Evolutionary conservation across 306 rosid species (phyloP), one percentile per base, ranked within the genome.

Genomic region (Medicago ruthenica): DNA sequence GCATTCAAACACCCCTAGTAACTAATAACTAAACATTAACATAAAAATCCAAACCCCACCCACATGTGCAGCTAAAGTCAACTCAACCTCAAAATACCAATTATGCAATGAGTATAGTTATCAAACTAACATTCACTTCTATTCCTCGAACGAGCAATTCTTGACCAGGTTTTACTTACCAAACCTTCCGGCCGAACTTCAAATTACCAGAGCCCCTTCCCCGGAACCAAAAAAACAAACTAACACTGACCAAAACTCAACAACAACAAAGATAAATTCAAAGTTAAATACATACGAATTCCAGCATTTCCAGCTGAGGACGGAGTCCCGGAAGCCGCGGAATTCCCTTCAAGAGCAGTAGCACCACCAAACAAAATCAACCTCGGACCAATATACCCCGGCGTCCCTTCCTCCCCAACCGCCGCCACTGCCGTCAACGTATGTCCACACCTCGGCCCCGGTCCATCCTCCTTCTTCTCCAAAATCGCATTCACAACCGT

Each of bases 281-380:
- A 8, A 2, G 12, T 20, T 37, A 22, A 63, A 67, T 44, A 85
- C 96, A 63, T 90, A 96, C 99, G 95, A 75, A 96, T 96, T 77
- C 99, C 99, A 54, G 99, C 99, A 78, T 91, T 96, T 82, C 99
- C 99, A 58, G 99, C 99, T 3, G 99, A 92, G 1, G 99, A 87
- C 9, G 99, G 99, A 85, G 99, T 96, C 65, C 99, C 99, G 0
- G 99, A 78, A 45, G 94, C 97, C 31, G 98, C 96, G 1, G 99
- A 89, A 82, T 92, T 96, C 0, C 99, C 99, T 85, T 96, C 99
- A 70, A 96, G 98, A 1, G 97, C 99, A 34, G 99, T 96, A 82
- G 99, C 99, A 42, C 99, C 99, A 18, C 99, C 99, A 63, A 96
- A 96, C 82, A 96, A 73, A 75, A 96, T 89, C 84, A 92, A 36